These are phyloP conservation scores for Mycena olivaceomarginata DNA, from an alignment of 768 basidiomycete species.

Conservation along the genomic window DNA sequence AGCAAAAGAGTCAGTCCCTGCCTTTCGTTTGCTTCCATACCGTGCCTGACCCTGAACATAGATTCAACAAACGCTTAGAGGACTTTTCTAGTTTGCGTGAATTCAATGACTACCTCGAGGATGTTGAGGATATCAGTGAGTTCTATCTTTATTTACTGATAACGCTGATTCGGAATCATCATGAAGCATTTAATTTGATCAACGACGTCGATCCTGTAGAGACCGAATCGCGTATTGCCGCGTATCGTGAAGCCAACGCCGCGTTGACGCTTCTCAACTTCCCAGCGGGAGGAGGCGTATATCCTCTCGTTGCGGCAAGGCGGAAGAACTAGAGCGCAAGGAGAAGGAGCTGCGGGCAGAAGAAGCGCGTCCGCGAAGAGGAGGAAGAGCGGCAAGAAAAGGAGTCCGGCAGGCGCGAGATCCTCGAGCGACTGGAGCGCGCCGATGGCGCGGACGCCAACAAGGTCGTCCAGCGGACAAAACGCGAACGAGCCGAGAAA, in stretches of 20 bases:
- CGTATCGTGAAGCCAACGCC: slow-evolving; percentile 88
- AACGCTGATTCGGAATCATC: slow-evolving; percentile 7
- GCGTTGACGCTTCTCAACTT: slow-evolving; percentile 88
- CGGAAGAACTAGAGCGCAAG: slow-evolving; percentile 86
- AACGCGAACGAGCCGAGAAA: slow-evolving; percentile 75
- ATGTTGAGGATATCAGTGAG: slow-evolving; percentile 91
- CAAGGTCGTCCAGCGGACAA: slow-evolving; percentile 80
- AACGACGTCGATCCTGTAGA: slow-evolving; percentile 87
- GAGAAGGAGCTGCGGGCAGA: slow-evolving; percentile 83
- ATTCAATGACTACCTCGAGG: slow-evolving; percentile 97
- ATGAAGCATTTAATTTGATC: slow-evolving; percentile 94
- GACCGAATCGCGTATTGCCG: slow-evolving; percentile 90
- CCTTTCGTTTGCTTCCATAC: not conserved
- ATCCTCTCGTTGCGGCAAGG: slow-evolving; percentile 82
- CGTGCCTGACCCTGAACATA: slow-evolving; percentile 53
- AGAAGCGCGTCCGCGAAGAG: slow-evolving; percentile 78
- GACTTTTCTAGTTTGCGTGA: slow-evolving; percentile 88
- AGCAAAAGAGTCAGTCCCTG: slow-evolving; percentile 84
- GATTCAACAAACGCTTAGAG: slow-evolving; percentile 95
- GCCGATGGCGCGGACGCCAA: slow-evolving; percentile 83
- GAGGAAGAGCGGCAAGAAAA: slow-evolving; percentile 87
- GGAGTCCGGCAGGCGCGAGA: slow-evolving; percentile 81
- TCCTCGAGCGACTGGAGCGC: slow-evolving; percentile 86
- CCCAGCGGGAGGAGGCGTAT: slow-evolving; percentile 88
- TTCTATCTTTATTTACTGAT: slow-evolving; percentile 29